Conservation (phyloP, 345 rosid genomes). For the Jatropha curcas region DNA sequence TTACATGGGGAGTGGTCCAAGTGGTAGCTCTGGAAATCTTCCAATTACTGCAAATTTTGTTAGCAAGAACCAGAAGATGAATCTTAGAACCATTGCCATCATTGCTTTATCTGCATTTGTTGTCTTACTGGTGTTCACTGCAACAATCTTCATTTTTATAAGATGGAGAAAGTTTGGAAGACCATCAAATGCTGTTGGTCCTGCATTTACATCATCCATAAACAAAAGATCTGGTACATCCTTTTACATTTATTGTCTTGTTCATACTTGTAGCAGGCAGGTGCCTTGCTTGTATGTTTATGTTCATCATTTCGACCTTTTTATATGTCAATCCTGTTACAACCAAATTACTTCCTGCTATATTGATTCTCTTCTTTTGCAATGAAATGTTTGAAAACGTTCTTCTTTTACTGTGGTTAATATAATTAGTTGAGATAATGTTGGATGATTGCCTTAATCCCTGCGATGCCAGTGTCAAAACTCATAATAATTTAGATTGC, state of each 20-base stretch:
- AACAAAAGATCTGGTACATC: conserved; percentile 81
- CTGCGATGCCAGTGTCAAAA: neutral
- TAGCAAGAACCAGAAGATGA: conserved; percentile 70
- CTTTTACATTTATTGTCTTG: neutral
- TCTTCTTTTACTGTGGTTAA: neutral
- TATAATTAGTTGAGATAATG: neutral
- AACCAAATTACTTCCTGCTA: neutral
- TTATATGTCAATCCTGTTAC: neutral
- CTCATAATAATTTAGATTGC: neutral
- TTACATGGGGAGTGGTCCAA: conserved; percentile 61
- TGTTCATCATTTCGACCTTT: neutral
- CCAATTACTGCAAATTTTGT: conserved; percentile 66
- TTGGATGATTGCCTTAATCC: neutral
- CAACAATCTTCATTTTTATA: conserved; percentile 58
- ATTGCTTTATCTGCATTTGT: conserved; percentile 82
- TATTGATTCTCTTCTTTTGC: neutral
- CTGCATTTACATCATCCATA: conserved; percentile 58
- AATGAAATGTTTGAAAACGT: neutral
- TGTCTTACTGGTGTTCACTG: conserved; percentile 67
- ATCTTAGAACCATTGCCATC: conserved; percentile 62
- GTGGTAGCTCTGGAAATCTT: conserved; percentile 64
- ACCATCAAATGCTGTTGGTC: conserved; percentile 89
- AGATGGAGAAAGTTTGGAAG: conserved; percentile 81
- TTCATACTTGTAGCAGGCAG: neutral
- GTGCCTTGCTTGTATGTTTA: neutral